Evolutionary conservation across 345 rosid species (phyloP).

Genomic region (Eucalyptus pumila): DNA sequence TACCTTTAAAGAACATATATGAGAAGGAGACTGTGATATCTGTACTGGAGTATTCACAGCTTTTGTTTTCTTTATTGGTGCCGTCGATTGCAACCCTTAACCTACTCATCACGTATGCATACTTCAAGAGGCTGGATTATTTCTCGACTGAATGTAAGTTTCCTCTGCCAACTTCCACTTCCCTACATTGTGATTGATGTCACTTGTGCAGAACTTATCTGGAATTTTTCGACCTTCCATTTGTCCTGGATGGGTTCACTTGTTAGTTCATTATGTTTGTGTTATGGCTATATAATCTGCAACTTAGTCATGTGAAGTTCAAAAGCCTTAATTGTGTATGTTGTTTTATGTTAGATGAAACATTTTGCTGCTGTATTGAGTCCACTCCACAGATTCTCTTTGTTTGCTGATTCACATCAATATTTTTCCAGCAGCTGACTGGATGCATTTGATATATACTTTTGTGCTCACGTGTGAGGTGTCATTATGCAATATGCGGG

Average conservation of each 20-base stretch:
- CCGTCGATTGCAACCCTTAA: constrained; percentile 25
- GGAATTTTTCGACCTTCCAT: background rate
- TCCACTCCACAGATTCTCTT: background rate
- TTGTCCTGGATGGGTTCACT: background rate
- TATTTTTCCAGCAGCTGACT: background rate
- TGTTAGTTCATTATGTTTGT: background rate
- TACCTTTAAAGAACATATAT: background rate
- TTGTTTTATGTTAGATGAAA: background rate
- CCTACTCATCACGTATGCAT: constrained; percentile 72
- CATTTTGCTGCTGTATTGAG: background rate
- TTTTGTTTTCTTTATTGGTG: background rate
- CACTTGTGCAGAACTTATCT: background rate
- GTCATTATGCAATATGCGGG: background rate
- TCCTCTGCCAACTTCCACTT: background rate
- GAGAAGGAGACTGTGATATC: background rate
- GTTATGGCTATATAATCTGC: background rate
- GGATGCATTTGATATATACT: background rate
- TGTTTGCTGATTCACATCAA: background rate
- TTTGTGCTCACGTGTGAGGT: background rate
- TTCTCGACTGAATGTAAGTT: constrained; percentile 98
- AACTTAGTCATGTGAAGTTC: background rate
- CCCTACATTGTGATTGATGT: background rate
- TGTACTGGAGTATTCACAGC: background rate
- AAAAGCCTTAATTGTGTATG: background rate
- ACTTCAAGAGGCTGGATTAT: constrained; percentile 93